Base-by-base conservation (phyloP, 805 yeast genomes). In the Saccharomycopsis schoenii region DNA sequence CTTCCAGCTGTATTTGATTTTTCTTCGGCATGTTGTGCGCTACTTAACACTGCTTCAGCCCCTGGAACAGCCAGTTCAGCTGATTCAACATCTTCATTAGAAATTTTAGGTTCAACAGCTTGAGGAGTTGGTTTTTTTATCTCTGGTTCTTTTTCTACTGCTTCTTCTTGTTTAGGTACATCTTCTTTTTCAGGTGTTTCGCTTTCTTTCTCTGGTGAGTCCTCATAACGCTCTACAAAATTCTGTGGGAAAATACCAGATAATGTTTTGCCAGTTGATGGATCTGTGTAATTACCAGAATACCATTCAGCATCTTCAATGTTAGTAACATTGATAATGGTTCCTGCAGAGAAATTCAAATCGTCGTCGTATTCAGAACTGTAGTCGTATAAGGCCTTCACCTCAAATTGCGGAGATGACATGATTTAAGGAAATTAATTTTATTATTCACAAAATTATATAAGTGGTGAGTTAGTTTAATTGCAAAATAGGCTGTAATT, bases 301-400 rank as follows among this genome's bases (percentile, higher is more conserved):
- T 82, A 87, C 98, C 98, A 94, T 65, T 92, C 97, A 6, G 85
- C 96, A 71, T 93, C 97, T 66, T 90, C 97, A 59, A 89, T 77
- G 43, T 82, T 83, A 4, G 85, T 83, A 34, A 93, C 97, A 2
- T 83, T 81, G 65, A 93, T 85, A 36, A 80, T 65, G 70, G 88
- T 90, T 21, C 88, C 92, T 4, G 76, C 81, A 0, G 72, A 71
- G 67, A 93, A 92, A 40, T 80, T 77, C 69, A 93, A 79, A 71
- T 93, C 99, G 70, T 94, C 98, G 36, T 84, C 89, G 65, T 83
- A 89, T 58, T 85, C 89, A 3, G 86, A 81, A 51, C 73, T 69
- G 73, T 88, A 89, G 57, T 85, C 87, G 67, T 77, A 88, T 40
- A 85, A 70, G 2, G 96, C 88, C 68, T 77, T 77, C 1, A 86